Percentiles rank a stretch among this genome's conserved stretches.
phyloP scores from a whole-genome alignment of 768 basidiomycete genomes.

The Psilocybe sp. region DNA sequence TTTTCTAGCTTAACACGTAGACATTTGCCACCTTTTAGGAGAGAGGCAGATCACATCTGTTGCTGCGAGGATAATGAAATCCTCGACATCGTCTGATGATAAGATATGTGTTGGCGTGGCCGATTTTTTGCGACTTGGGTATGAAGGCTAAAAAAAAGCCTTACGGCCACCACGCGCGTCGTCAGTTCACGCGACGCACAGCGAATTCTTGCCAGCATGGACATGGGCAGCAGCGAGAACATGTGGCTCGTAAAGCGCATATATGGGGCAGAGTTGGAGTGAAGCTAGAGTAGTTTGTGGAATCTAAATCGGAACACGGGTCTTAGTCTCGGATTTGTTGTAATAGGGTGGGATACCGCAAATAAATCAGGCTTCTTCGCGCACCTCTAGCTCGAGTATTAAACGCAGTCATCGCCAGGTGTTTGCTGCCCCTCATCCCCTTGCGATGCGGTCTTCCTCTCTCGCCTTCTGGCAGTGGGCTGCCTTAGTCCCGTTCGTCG shows the following conservation, averaged over 20 bases:
- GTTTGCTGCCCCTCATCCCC: not conserved
- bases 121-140: not conserved
- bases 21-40: too few species aligned
- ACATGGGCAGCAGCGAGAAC: not conserved
- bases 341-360: not conserved
- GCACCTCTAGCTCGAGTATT: not conserved
- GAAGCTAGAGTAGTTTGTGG: not conserved
- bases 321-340: not conserved
- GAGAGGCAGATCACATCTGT: too few species aligned
- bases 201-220: conserved; percentile 4
- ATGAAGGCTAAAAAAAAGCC: not conserved
- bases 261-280: conserved; percentile 5
- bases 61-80: too few species aligned
- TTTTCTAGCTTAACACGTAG: too few species aligned
- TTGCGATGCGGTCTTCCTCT: conserved; percentile 2
- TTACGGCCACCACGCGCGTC: not conserved
- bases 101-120: too few species aligned
- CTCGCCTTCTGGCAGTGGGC: conserved; percentile 8
- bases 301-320: conserved; percentile 2
- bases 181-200: not conserved
- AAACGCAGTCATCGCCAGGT: not conserved
- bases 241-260: conserved; percentile 4
- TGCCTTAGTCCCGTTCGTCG: conserved; percentile 2
- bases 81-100: too few species aligned
- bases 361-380: not conserved